Conservation (phyloP, 495 filamentous ascomycete species). For the Bathelium albidoporum region DNA sequence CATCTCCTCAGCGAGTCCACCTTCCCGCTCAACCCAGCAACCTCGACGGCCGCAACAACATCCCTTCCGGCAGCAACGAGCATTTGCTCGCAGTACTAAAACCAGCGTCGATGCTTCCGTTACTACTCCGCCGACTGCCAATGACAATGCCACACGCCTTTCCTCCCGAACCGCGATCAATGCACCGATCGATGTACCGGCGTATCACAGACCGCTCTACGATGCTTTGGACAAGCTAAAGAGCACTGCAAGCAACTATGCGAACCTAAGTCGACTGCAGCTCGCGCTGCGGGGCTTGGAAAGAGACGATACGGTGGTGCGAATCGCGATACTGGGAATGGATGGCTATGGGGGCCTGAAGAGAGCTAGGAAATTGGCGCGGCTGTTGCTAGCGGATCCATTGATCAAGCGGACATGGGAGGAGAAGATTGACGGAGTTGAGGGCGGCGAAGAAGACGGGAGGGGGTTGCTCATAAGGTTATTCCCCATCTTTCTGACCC, state of each 20-base stretch:
- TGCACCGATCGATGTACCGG: constrained; percentile 24
- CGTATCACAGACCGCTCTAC: constrained; percentile 42
- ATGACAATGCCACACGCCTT: constrained; percentile 2
- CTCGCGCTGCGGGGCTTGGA: constrained; percentile 70
- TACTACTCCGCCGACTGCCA: not conserved
- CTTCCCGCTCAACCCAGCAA: not conserved
- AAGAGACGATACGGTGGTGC: constrained; percentile 51
- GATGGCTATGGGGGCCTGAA: constrained; percentile 11
- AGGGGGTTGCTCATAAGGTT: constrained; percentile 51
- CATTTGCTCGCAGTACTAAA: not conserved
- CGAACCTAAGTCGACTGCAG: constrained; percentile 67
- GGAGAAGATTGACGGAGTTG: constrained; percentile 42
- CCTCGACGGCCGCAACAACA: not conserved
- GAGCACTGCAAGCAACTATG: constrained; percentile 49
- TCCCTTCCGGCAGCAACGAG: not conserved
- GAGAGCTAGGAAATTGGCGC: constrained; percentile 50
- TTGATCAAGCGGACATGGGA: constrained; percentile 63
- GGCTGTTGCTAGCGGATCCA: constrained; percentile 68
- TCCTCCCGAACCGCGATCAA: constrained; percentile 31
- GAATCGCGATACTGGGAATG: constrained; percentile 50
- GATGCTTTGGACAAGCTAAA: constrained; percentile 51
- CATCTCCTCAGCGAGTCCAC: constrained; percentile 11
- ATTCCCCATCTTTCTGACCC: not conserved
- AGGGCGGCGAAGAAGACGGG: constrained; percentile 33
- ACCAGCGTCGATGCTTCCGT: constrained; percentile 20